Evolutionary conservation across 2,329 filamentous ascomycete species (phyloP), one percentile per base, ranked within the genome.

Genomic region (Fusarium lyarnte): DNA sequence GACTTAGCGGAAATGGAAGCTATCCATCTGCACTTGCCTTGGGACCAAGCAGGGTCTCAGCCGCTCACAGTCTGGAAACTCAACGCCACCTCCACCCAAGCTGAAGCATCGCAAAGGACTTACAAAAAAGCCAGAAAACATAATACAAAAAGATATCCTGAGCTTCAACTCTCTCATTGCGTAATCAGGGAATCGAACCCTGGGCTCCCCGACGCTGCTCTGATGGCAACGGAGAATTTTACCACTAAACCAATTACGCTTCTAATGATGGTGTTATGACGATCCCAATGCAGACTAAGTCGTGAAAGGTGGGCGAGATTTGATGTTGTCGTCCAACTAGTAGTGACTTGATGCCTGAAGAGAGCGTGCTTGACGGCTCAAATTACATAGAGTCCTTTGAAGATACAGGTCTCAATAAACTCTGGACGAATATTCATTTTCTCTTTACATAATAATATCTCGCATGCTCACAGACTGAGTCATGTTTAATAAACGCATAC

Each of bases 111-210:
- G 8, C 17, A 10, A 13, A 33, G 23, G 8, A 51, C 16, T 14
- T 6, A 21, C 17, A 11, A 11, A 8, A 8, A 0, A 0, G 19
- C 3, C 2, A 2, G 19, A 2, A 0, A 35, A 19, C 1, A 8
- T 4, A 35, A 25, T 2, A 1, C 16, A 35, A 51, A 51, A 51
- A 51, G 12, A 25, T 3, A 11, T 25, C 6, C 14, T 3, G 17
- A 25, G 31, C 12, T 13, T 21, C 8, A 6, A 8, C 47, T 21
- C 29, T 6, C 13, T 25, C 11, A 51, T 10, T 51, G 46, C 46
- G 46, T 51, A 51, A 51, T 51, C 46, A 51, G 46, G 46, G 46
- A 51, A 51, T 51, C 46, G 46, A 51, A 51, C 46, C 46, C 46
- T 49, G 46, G 46, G 46, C 46, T 51, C 46, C 46, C 46, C 46